Conservation (phyloP, 148 eudicot genomes). For the Vaccinium vitisidaea region DNA sequence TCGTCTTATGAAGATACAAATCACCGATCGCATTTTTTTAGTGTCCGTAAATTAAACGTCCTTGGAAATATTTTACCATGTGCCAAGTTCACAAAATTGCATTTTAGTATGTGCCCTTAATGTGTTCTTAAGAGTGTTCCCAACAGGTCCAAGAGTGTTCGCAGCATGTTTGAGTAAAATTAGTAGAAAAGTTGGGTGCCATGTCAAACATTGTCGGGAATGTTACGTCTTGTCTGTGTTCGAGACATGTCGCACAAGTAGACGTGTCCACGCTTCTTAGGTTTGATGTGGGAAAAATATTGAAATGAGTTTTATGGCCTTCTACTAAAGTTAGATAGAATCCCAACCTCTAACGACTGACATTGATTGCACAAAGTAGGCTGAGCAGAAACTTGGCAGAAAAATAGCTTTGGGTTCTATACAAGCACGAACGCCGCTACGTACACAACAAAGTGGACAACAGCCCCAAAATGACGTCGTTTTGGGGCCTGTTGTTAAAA, state of each 20-base stretch:
- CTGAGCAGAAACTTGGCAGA: not conserved
- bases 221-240: not conserved
- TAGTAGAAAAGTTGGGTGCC: not conserved
- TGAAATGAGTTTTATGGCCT: not conserved
- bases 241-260: not conserved
- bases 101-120: not conserved
- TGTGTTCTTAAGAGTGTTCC: not conserved
- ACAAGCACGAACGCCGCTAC: too few relatives aligned
- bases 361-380: not conserved
- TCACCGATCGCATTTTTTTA: not conserved
- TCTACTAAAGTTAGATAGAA: not conserved
- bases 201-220: not conserved
- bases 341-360: not conserved
- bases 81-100: not conserved
- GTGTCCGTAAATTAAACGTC: not conserved
- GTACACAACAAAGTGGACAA: too few relatives aligned
- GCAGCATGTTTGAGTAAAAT: not conserved
- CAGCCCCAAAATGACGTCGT: too few relatives aligned
- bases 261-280: not conserved
- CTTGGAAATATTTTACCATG: not conserved
- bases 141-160: not conserved
- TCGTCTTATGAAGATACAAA: not conserved
- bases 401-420: too few relatives aligned
- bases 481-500: too few relatives aligned
- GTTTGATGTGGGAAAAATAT: not conserved